phyloP scores from a whole-genome alignment of 352 stramenopile genomes.

The Phytophthora pluvialis region DNA sequence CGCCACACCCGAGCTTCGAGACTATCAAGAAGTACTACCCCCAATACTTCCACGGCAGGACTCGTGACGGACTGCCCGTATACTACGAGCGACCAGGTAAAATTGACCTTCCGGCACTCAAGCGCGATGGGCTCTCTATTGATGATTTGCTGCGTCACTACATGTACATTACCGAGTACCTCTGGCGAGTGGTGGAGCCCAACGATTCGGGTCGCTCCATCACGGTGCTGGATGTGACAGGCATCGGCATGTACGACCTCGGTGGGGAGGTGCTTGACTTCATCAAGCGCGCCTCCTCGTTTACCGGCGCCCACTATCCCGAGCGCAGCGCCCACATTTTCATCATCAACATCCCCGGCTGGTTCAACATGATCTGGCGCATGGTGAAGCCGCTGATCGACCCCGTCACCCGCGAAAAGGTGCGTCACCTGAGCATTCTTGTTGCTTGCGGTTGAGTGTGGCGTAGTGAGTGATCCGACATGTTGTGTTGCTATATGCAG shows the following conservation, averaged over 20 bases:
- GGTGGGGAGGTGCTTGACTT: conserved; percentile 90
- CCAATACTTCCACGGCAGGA: conserved; percentile 90
- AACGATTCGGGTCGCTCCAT: conserved; percentile 75
- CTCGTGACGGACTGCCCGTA: conserved; percentile 73
- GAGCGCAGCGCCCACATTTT: conserved; percentile 94
- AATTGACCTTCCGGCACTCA: conserved; percentile 87
- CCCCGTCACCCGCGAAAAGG: conserved; percentile 95
- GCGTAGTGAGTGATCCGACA: conserved; percentile 5
- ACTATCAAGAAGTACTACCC: conserved; percentile 93
- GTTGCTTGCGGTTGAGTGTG: neutral
- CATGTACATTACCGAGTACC: conserved; percentile 93
- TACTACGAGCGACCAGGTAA: conserved; percentile 90
- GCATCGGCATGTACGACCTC: conserved; percentile 90
- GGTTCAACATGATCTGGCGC: conserved; percentile 95
- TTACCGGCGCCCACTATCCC: conserved; percentile 94
- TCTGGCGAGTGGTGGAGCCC: conserved; percentile 87
- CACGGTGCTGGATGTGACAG: conserved; percentile 85
- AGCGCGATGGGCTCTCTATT: conserved; percentile 87
- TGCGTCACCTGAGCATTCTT: conserved; percentile 31
- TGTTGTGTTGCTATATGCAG: conserved; percentile 31
- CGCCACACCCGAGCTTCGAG: conserved; percentile 80
- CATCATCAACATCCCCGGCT: conserved; percentile 95
- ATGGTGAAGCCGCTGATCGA: conserved; percentile 94
- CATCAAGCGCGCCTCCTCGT: conserved; percentile 84
- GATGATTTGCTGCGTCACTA: conserved; percentile 90